These are phyloP conservation scores for Clavispora fructus DNA, from an alignment of 805 yeast genomes.

Conservation along the genomic window DNA sequence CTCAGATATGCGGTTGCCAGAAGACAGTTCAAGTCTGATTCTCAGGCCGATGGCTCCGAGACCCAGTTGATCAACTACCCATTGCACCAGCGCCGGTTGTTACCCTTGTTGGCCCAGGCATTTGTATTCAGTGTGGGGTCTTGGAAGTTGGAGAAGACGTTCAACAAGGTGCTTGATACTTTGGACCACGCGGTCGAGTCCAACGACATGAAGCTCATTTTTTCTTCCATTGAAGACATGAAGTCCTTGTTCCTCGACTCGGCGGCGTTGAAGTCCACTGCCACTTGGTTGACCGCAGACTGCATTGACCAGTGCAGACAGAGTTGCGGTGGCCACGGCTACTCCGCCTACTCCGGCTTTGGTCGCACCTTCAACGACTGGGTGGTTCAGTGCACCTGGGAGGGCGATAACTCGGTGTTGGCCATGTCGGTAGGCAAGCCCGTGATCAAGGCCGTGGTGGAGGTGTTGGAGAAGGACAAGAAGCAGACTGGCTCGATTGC, in stretches of 20 bases:
- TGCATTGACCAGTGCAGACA: constrained; percentile 18
- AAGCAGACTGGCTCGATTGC: constrained; percentile 13
- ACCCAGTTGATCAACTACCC: constrained; percentile 20
- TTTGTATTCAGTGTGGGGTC: constrained; percentile 16
- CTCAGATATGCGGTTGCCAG: constrained; percentile 18
- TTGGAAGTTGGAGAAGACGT: constrained; percentile 13
- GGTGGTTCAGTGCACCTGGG: constrained; percentile 21
- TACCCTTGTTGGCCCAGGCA: constrained; percentile 18
- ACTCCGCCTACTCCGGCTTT: constrained; percentile 17
- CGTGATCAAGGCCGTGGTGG: constrained; percentile 12
- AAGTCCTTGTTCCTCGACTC: constrained; percentile 16
- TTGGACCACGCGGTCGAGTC: constrained; percentile 14
- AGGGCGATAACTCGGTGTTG: constrained; percentile 19
- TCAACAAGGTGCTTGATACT: constrained; percentile 8
- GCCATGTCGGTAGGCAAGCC: constrained; percentile 20
- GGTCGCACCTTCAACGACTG: constrained; percentile 18
- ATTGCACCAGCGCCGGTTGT: constrained; percentile 16
- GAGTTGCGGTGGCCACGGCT: constrained; percentile 19
- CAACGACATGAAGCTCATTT: constrained; percentile 11
- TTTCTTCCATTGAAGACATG: constrained; percentile 9
- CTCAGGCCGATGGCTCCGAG: constrained; percentile 19
- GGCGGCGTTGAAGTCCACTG: constrained; percentile 16
- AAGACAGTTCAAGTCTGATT: constrained; percentile 15
- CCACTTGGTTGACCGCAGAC: constrained; percentile 20
- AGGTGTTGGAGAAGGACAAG: constrained; percentile 11